Evolutionary conservation across 768 basidiomycete species (phyloP), one percentile per base, ranked within the genome.

Genomic region (Termitomyces sp.): DNA sequence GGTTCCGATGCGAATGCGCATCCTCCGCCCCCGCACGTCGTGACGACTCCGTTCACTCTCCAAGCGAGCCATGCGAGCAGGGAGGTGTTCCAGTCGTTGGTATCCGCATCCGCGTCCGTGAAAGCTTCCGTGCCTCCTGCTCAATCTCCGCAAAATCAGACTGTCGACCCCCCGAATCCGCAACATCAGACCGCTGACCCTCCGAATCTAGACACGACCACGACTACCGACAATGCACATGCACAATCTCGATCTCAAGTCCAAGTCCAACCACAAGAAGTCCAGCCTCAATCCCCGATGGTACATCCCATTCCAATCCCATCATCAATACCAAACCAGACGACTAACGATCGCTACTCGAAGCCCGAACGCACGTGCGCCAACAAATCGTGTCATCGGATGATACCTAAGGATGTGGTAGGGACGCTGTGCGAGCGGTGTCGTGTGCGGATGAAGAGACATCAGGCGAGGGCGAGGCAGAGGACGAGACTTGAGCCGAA

Each of bases 341-440:
- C 30, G 13, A 14, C 14, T 46, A 26, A 24, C 27, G 13, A 46
- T 3, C 24, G 12, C 16, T 13, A 16, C 14, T 5, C 24, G n/a
- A 12, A 34, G 24, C 27, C 49, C 3, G 55, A 56, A 57, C 71
- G 70, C 18, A 53, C 53, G 34, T 77, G 75, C 53, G 58, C 59
- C 8, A 76, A 71, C 51, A 77, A 76, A 59, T 61, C 66, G 6
- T 83, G 82, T 62, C 69, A 60, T 50, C 77, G 81, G 2, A 54
- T 60, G 10, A 57, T 82, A 3, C 61, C 72, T 6, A 26, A 51
- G 6, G 64, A 63, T 26, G 36, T 62, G 8, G 14, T 49, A 0
- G 73, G 74, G 22, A 67, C 69, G 6, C 57, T 81, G 36, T 84
- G 82, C 58, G 74, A 74, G 14, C 75, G 73, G 44, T 83, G 82